Evolutionary conservation across 805 yeast genomes (phyloP).

Genomic region (Monosporozyma siamensis): DNA sequence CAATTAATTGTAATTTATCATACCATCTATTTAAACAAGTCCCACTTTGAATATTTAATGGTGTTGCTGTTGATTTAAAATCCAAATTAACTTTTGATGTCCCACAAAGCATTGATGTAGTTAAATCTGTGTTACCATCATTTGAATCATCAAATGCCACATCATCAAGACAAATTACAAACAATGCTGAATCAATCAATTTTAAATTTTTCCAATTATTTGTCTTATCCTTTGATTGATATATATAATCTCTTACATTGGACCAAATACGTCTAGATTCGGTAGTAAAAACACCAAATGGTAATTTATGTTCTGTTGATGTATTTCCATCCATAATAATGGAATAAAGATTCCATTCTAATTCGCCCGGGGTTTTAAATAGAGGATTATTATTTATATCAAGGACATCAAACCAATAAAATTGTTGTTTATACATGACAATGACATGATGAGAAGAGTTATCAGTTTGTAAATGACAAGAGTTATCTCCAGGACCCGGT

Average conservation of each 20-base stretch:
- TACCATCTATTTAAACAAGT: constrained; percentile 94
- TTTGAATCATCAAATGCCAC: constrained; percentile 32
- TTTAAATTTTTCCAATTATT: constrained; percentile 67
- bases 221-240: constrained; percentile 36
- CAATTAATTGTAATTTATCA: constrained; percentile 80
- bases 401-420: constrained; percentile 90
- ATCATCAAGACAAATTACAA: constrained; percentile 77
- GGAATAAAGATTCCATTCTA: constrained; percentile 63
- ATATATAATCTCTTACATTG: constrained; percentile 46
- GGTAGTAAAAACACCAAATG: constrained; percentile 84
- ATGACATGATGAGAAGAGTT: constrained; percentile 67
- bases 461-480: constrained; percentile 78
- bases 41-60: constrained; percentile 74
- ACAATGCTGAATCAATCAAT: constrained; percentile 72
- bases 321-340: constrained; percentile 61
- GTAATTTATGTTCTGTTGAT: constrained; percentile 15
- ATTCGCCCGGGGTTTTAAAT: constrained; percentile 57
- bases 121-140: constrained; percentile 51
- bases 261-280: constrained; percentile 90
- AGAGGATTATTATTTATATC: constrained; percentile 64
- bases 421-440: constrained; percentile 75
- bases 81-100: constrained; percentile 57
- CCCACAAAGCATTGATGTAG: constrained; percentile 85
- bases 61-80: constrained; percentile 11
- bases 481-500: constrained; percentile 47